Evolutionary conservation across 2,329 filamentous ascomycete species (phyloP).

Genomic region (Calonectria leucothoes): DNA sequence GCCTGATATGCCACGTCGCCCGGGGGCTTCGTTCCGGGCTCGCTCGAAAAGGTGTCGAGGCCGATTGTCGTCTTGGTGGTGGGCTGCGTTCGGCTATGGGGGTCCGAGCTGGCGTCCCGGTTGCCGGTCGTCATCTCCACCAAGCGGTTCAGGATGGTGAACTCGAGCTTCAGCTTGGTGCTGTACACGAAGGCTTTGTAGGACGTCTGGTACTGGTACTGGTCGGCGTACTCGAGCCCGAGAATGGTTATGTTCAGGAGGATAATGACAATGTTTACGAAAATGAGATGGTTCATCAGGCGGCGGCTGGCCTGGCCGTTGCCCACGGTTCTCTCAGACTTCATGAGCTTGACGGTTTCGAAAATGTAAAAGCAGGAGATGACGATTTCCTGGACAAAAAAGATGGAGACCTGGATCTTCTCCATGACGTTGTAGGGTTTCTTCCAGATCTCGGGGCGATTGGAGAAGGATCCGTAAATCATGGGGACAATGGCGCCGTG

Average conservation of each 20-base stretch:
- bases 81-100: constrained; percentile 28
- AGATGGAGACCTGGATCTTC: constrained; percentile 66
- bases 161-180: constrained; percentile 54
- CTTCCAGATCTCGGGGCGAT: constrained; percentile 28
- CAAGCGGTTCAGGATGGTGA: constrained; percentile 53
- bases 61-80: constrained; percentile 31
- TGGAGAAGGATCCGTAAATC: constrained; percentile 62
- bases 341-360: constrained; percentile 63
- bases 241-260: constrained; percentile 57
- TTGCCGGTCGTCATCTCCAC: constrained; percentile 46
- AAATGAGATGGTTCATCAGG: constrained; percentile 54
- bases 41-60: constrained; percentile 35
- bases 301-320: constrained; percentile 36
- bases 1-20: constrained; percentile 37
- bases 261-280: constrained; percentile 59
- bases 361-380: constrained; percentile 65
- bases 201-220: constrained; percentile 50
- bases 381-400: constrained; percentile 66
- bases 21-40: constrained; percentile 13
- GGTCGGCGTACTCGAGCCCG: constrained; percentile 49
- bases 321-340: constrained; percentile 50
- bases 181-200: constrained; percentile 53
- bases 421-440: constrained; percentile 60
- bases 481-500: constrained; percentile 66
- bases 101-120: constrained; percentile 39